Evolutionary conservation across 2,329 filamentous ascomycete species (phyloP).

Genomic region (Beauveria rudraprayagi): DNA sequence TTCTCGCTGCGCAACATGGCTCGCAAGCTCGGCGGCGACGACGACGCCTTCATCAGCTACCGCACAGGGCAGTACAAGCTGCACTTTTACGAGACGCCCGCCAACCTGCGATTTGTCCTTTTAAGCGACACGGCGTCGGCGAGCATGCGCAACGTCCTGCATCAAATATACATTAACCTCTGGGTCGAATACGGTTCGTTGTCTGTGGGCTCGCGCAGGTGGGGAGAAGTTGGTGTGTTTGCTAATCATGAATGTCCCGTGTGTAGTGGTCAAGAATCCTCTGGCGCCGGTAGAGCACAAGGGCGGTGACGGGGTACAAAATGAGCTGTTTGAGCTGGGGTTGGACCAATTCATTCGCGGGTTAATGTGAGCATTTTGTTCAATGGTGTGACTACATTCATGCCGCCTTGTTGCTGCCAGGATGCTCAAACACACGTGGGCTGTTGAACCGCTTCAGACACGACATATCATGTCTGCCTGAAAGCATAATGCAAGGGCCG

Average conservation of each 20-base stretch:
- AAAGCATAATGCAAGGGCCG: background rate
- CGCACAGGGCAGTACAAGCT: conserved; percentile 94
- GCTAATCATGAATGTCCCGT: background rate
- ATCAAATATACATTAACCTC: conserved; percentile 97
- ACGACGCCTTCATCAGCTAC: conserved; percentile 92
- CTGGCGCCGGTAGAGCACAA: conserved; percentile 61
- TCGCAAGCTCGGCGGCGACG: conserved; percentile 84
- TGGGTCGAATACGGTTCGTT: conserved; percentile 87
- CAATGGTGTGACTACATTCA: background rate
- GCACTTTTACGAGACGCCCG: conserved; percentile 97
- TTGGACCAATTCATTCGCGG: conserved; percentile 71
- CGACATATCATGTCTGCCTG: background rate
- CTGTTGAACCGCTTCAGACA: background rate
- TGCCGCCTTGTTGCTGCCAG: background rate
- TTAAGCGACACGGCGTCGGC: conserved; percentile 82
- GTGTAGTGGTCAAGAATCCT: conserved; percentile 61
- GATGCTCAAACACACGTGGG: background rate
- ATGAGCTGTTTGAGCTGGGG: conserved; percentile 63
- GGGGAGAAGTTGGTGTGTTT: background rate
- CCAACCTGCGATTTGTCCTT: conserved; percentile 93
- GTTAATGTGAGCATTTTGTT: conserved; percentile 38
- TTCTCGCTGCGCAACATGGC: conserved; percentile 97
- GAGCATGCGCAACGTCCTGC: conserved; percentile 87
- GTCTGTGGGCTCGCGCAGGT: background rate
- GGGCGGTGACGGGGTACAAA: conserved; percentile 59